phyloP scores from a whole-genome alignment of 768 basidiomycete genomes.

The Termitomyces sp. region DNA sequence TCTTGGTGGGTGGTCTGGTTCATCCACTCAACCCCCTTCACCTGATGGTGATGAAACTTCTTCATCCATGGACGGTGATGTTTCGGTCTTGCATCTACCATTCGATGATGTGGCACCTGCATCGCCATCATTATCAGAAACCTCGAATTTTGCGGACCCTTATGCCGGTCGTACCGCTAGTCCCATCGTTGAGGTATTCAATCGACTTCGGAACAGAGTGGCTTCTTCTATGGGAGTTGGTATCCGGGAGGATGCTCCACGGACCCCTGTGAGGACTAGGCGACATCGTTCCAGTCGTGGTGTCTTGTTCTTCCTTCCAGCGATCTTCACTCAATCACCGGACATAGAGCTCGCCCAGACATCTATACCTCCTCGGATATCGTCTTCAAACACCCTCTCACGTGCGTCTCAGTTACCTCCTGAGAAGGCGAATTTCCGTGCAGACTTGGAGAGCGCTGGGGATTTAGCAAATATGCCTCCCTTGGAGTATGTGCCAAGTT shows the following conservation, averaged over 20 bases:
- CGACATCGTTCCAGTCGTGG: constrained; percentile 48
- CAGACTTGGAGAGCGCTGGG: constrained; percentile 31
- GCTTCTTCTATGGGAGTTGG: constrained; percentile 34
- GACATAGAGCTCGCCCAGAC: constrained; percentile 41
- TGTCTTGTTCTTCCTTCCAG: constrained; percentile 78
- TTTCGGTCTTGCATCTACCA: constrained; percentile 61
- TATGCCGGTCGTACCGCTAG: constrained; percentile 38
- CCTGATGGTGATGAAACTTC: constrained; percentile 30
- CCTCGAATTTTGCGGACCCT: constrained; percentile 38
- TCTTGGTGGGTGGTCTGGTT: constrained; percentile 48
- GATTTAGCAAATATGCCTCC: constrained; percentile 10
- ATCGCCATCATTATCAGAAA: constrained; percentile 53
- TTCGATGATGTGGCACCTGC: constrained; percentile 45
- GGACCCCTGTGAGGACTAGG: constrained; percentile 46
- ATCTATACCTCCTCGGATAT: constrained; percentile 18
- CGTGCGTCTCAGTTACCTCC: constrained; percentile 27
- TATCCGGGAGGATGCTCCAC: constrained; percentile 34
- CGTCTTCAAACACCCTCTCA: constrained; percentile 18
- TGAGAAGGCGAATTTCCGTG: constrained; percentile 42
- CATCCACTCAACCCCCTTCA: constrained; percentile 44
- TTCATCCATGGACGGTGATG: constrained; percentile 45
- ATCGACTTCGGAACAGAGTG: constrained; percentile 55
- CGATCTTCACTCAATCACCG: constrained; percentile 59
- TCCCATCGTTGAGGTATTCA: constrained; percentile 50
- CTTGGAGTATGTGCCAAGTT: constrained; percentile 10